Conservation (phyloP, 805 yeast species). For the Saccharomycopsis sp. region DNA sequence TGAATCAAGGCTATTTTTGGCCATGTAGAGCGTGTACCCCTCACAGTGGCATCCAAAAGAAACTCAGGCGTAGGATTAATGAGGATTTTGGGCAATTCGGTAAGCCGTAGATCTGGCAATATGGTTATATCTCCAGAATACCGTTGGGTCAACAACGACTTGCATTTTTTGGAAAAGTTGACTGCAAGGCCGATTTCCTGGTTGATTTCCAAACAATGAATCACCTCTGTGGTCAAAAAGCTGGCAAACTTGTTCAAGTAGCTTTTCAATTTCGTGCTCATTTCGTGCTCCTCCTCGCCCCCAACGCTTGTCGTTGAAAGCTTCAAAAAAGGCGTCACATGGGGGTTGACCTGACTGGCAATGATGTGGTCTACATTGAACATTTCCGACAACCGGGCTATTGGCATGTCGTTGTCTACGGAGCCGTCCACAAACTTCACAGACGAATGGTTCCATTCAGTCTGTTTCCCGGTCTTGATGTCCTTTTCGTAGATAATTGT, state of each 20-base stretch:
- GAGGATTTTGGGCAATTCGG: constrained; percentile 57
- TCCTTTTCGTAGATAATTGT: constrained; percentile 80
- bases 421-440: constrained; percentile 92
- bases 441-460: constrained; percentile 76
- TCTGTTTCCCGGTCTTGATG: constrained; percentile 59
- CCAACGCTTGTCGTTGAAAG: constrained; percentile 62
- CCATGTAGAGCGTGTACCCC: constrained; percentile 94
- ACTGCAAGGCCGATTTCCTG: constrained; percentile 73
- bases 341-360: constrained; percentile 97
- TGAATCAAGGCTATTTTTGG: constrained; percentile 78
- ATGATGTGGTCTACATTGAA: constrained; percentile 95
- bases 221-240: constrained; percentile 59
- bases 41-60: constrained; percentile 55
- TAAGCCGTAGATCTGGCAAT: constrained; percentile 61
- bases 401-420: constrained; percentile 90
- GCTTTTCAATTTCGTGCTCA: constrained; percentile 47
- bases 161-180: constrained; percentile 63
- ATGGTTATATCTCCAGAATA: constrained; percentile 94
- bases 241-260: constrained; percentile 49
- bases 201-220: constrained; percentile 67
- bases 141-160: constrained; percentile 73
- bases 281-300: constrained; percentile 58
- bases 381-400: constrained; percentile 87
- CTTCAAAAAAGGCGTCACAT: constrained; percentile 81
- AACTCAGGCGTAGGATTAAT: constrained; percentile 79